Percentiles rank a stretch among this genome's conserved stretches.
Conservation (phyloP, 768 basidiomycete genomes). For the Xerocomellus amylosporus region DNA sequence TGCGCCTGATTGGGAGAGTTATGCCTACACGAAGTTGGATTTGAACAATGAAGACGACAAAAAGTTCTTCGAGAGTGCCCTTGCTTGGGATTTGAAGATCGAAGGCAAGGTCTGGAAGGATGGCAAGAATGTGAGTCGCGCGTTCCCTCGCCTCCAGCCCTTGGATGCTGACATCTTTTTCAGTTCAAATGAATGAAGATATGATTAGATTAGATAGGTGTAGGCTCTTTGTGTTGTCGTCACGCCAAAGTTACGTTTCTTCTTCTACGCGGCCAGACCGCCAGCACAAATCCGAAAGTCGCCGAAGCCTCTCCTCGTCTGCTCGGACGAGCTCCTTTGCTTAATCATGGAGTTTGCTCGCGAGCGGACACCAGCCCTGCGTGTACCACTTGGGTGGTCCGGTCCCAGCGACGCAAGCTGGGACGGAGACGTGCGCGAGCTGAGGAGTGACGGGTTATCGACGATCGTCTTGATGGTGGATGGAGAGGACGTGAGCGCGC, state of each 20-base stretch:
- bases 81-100: conserved; percentile 91
- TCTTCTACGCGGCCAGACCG: neutral
- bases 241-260: conserved; percentile 3
- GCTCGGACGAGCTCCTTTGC: too few species aligned
- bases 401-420: conserved; percentile 2
- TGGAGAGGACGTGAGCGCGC: neutral
- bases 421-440: neutral
- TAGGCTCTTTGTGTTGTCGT: conserved; percentile 19
- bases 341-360: too few species aligned
- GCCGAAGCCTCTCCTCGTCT: too few species aligned
- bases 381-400: neutral
- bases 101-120: conserved; percentile 90
- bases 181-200: conserved; percentile 23
- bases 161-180: neutral
- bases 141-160: neutral
- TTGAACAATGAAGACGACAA: conserved; percentile 72
- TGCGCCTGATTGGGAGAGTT: conserved; percentile 92
- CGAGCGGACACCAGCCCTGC: neutral
- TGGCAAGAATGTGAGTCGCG: conserved; percentile 78
- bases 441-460: neutral
- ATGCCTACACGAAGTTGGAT: conserved; percentile 76
- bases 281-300: too few species aligned
- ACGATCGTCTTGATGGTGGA: neutral
- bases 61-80: conserved; percentile 86
- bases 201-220: conserved; percentile 21